Evolutionary conservation across 208 protist genomes (phyloP).

Genomic region (Trichomonas gallinae): DNA sequence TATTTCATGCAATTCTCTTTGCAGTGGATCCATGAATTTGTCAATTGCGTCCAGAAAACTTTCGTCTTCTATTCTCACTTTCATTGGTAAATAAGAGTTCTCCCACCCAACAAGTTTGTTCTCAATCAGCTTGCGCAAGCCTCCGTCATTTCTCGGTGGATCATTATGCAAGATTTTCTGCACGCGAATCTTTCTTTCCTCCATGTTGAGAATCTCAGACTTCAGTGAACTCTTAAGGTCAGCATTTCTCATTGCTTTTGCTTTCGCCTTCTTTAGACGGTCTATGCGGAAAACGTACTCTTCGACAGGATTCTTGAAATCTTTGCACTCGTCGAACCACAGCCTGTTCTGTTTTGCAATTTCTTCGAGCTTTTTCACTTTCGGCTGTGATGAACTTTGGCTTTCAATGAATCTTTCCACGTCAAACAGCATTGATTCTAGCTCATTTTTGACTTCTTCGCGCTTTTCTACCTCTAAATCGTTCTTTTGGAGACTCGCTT

Average conservation of each 20-base stretch:
- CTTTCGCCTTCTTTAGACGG: neutral
- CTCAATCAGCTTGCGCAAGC: neutral
- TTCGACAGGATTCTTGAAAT: neutral
- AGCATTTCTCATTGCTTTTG: neutral
- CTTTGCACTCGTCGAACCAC: neutral
- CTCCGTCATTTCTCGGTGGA: neutral
- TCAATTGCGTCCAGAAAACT: neutral
- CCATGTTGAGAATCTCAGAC: neutral
- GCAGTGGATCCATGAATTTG: neutral
- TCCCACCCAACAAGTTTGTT: neutral
- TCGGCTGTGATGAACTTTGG: neutral
- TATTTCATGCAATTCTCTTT: no score
- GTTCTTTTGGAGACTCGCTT: neutral
- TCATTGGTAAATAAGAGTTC: neutral
- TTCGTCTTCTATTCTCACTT: neutral
- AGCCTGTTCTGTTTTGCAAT: neutral
- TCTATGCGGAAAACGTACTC: neutral
- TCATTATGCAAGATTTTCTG: neutral
- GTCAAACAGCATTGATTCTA: neutral
- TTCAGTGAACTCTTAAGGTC: neutral
- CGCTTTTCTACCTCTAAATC: neutral
- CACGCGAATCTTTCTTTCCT: neutral
- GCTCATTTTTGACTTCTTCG: neutral
- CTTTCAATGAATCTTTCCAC: neutral
- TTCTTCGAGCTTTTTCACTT: neutral